phyloP scores from a whole-genome alignment of 495 filamentous ascomycete species.

The Elaphomyces granulatus region DNA sequence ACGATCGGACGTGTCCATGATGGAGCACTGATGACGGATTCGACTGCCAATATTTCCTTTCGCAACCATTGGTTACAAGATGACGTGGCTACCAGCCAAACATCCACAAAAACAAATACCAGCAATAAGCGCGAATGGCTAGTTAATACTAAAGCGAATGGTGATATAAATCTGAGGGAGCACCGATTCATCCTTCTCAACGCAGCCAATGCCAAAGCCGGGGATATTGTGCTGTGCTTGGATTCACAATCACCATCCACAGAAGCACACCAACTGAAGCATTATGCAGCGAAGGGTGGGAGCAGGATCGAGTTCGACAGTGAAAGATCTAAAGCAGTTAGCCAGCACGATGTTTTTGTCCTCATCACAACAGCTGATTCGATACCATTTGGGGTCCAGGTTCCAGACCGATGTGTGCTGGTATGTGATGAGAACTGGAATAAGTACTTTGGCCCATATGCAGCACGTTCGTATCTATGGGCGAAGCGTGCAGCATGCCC shows the following conservation, averaged over 20 bases:
- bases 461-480: not conserved
- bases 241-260: not conserved
- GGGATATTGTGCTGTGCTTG: not conserved
- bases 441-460: not conserved
- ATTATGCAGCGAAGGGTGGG: not conserved
- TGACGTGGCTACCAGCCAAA: not conserved
- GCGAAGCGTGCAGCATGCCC: not conserved
- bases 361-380: not conserved
- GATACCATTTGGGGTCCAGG: not conserved
- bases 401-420: not conserved
- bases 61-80: not conserved
- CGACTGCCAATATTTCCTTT: not conserved
- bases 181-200: not conserved
- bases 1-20: not conserved
- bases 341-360: not conserved
- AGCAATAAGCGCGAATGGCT: not conserved
- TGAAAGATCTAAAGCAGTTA: not conserved
- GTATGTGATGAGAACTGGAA: not conserved
- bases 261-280: not conserved
- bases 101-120: not conserved
- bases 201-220: not conserved
- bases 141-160: not conserved
- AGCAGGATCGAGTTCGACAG: not conserved
- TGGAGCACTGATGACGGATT: not conserved
- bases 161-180: not conserved